These are phyloP conservation scores for Aspergillus baeticus DNA, from an alignment of 495 filamentous ascomycete species.

Conservation along the genomic window DNA sequence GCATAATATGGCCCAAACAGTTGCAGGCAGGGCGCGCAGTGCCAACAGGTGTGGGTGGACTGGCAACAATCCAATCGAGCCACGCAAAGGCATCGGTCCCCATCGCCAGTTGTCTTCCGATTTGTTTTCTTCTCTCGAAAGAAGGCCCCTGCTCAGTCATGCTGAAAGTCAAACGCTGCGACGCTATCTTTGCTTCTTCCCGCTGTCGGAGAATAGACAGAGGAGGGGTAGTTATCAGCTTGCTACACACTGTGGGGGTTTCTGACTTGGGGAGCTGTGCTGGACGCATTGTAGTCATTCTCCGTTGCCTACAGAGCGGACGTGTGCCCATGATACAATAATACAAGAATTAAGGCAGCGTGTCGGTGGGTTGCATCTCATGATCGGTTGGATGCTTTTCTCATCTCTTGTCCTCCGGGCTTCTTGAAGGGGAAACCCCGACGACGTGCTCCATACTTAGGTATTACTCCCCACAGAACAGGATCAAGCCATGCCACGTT, in stretches of 20 bases:
- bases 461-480: too few species aligned
- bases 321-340: too few species aligned
- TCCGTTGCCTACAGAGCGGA: too few species aligned
- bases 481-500: constrained; percentile 4
- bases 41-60: background rate
- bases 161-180: background rate
- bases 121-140: constrained; percentile 6
- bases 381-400: background rate
- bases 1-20: too few species aligned
- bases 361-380: too few species aligned
- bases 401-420: background rate
- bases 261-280: too few species aligned
- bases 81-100: background rate
- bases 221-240: background rate
- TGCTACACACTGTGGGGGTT: too few species aligned
- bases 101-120: background rate
- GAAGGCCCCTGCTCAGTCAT: background rate
- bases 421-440: background rate
- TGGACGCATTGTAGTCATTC: too few species aligned
- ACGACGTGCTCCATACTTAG: background rate
- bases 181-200: background rate
- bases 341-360: too few species aligned
- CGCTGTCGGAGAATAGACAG: background rate
- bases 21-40: background rate
- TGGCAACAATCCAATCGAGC: background rate